phyloP scores from a whole-genome alignment of 2,329 filamentous ascomycete species.

The Ophiocordyceps camponoti-saundersi region DNA sequence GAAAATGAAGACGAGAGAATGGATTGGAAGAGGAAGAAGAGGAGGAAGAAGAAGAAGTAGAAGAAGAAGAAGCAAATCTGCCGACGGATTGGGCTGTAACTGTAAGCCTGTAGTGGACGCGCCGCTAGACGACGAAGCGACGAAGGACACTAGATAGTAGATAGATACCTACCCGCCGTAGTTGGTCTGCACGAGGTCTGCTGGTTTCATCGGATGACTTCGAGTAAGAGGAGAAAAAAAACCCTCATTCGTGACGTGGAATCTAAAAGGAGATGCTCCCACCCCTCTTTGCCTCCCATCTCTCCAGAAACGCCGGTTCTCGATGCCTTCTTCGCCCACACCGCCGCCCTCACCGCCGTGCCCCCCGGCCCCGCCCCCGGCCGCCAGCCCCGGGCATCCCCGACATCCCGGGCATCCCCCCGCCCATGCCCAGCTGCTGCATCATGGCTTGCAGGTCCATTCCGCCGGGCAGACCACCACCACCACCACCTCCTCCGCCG shows the following conservation, averaged over 20 bases:
- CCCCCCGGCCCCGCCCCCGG: not conserved
- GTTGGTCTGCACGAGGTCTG: too few species aligned
- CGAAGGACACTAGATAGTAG: too few species aligned
- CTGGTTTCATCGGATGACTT: too few species aligned
- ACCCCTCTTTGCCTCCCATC: too few species aligned
- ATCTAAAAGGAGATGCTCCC: too few species aligned
- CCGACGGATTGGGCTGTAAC: too few species aligned
- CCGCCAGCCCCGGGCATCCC: conserved; percentile 1
- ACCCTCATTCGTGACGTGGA: too few species aligned
- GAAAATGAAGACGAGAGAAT: not conserved
- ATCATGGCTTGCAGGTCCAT: conserved; percentile 71
- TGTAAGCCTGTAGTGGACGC: too few species aligned
- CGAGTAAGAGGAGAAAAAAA: too few species aligned
- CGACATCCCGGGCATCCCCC: conserved; percentile 18
- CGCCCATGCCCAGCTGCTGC: conserved; percentile 50
- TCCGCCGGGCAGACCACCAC: conserved; percentile 47
- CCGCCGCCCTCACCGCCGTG: not conserved
- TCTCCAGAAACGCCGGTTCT: not conserved
- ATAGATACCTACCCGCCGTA: too few species aligned
- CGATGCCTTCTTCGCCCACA: not conserved
- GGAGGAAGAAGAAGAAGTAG: not conserved
- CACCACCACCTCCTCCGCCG: conserved; percentile 34
- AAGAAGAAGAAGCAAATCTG: too few species aligned
- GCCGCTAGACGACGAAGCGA: too few species aligned
- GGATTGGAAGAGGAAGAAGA: not conserved